These are phyloP conservation scores for Zygotorulaspora danielsina DNA, from an alignment of 805 yeast species.

Conservation along the genomic window DNA sequence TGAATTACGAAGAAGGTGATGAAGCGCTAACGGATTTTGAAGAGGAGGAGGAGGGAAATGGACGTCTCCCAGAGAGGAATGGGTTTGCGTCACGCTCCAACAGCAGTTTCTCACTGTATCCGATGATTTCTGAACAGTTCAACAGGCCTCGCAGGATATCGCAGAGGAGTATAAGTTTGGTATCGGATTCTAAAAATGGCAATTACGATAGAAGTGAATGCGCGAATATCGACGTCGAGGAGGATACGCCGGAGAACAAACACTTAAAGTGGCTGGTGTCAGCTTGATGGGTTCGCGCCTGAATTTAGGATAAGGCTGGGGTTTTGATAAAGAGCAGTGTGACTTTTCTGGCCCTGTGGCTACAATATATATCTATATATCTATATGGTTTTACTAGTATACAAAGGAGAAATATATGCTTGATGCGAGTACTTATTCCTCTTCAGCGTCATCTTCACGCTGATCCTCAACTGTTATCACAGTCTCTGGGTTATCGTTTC, in stretches of 20 bases:
- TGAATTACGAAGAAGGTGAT: constrained; percentile 12
- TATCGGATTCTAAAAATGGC: constrained; percentile 29
- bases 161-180: constrained; percentile 25
- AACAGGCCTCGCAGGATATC: constrained; percentile 29
- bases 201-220: constrained; percentile 19
- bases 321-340: background rate
- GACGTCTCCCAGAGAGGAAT: background rate
- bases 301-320: background rate
- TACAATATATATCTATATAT: too few relatives aligned
- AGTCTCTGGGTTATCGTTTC: constrained; percentile 45
- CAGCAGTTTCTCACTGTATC: constrained; percentile 11
- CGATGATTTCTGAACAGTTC: constrained; percentile 18
- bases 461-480: constrained; percentile 62
- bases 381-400: constrained; percentile 1
- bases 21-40: constrained; percentile 14
- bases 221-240: constrained; percentile 22
- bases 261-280: constrained; percentile 18
- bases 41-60: constrained; percentile 12
- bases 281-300: background rate
- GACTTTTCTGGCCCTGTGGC: background rate
- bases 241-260: constrained; percentile 24
- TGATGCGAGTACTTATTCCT: constrained; percentile 25
- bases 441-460: constrained; percentile 58
- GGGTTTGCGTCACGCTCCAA: constrained; percentile 6
- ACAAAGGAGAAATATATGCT: constrained; percentile 12